These are phyloP conservation scores for Tarenaya hassleriana DNA, from an alignment of 345 rosid species.

Conservation along the genomic window DNA sequence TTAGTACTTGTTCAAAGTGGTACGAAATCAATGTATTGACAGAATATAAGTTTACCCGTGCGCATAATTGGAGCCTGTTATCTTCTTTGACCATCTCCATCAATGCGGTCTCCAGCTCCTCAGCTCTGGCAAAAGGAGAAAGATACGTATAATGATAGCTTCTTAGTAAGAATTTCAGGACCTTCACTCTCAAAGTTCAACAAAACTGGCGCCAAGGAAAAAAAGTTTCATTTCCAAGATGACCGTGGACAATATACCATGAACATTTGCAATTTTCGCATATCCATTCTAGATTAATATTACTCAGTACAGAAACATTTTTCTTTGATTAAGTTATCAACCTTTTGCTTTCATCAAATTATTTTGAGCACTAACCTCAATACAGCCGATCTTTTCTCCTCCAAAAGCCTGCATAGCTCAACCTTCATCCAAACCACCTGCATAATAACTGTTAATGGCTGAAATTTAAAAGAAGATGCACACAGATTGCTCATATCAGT, in stretches of 20 bases:
- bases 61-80: constrained; percentile 66
- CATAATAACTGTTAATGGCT: constrained; percentile 42
- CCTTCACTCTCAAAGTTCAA: constrained; percentile 5
- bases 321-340: background rate
- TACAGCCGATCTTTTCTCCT: constrained; percentile 78
- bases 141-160: constrained; percentile 1
- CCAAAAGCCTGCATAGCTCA: constrained; percentile 72
- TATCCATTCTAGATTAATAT: no score
- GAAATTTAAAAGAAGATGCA: constrained; percentile 44
- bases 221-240: no score
- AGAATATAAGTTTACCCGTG: constrained; percentile 45
- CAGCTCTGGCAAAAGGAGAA: constrained; percentile 56
- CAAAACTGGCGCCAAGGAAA: no score
- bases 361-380: constrained; percentile 50
- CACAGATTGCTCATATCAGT: constrained; percentile 6
- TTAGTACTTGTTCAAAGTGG: no score
- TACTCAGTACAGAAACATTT: no score
- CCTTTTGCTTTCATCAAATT: background rate
- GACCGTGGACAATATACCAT: no score
- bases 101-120: constrained; percentile 90
- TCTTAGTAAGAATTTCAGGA: background rate
- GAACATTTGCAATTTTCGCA: no score
- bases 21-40: background rate
- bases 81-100: constrained; percentile 92
- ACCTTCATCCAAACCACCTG: constrained; percentile 93